phyloP scores from a whole-genome alignment of 1,139 yeast genomes.

The Diutina siamensis region DNA sequence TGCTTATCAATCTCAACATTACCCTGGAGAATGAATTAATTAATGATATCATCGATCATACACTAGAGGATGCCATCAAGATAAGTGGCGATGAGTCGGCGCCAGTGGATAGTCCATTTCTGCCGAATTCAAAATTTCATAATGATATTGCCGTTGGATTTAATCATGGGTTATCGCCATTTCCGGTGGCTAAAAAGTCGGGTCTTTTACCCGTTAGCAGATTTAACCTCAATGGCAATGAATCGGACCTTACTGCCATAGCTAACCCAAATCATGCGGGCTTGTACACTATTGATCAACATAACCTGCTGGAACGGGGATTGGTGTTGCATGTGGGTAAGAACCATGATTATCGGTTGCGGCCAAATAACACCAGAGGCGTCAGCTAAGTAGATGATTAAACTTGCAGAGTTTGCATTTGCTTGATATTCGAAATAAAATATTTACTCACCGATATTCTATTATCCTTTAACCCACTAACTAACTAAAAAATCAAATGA shows the following conservation, averaged over 20 bases:
- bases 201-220: conserved; percentile 8
- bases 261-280: conserved; percentile 15
- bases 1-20: conserved; percentile 34
- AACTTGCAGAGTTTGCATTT: too few species aligned
- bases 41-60: conserved; percentile 37
- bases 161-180: conserved; percentile 7
- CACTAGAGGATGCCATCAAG: conserved; percentile 36
- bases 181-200: conserved; percentile 8
- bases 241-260: conserved; percentile 9
- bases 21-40: conserved; percentile 33
- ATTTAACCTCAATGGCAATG: conserved; percentile 13
- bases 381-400: background rate
- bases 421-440: too few species aligned
- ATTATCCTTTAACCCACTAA: too few species aligned
- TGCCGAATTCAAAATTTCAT: conserved; percentile 3
- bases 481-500: background rate
- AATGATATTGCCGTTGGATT: conserved; percentile 8
- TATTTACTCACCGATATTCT: too few species aligned
- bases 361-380: background rate
- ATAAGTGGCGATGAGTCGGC: conserved; percentile 20
- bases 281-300: conserved; percentile 13
- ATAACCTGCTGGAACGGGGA: background rate
- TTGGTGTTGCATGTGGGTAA: background rate
- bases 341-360: background rate
- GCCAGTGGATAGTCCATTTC: conserved; percentile 7